Evolutionary conservation across 106 monocot genomes (phyloP), one percentile per base, ranked within the genome.

Genomic region (Apostasia shenzhenica): DNA sequence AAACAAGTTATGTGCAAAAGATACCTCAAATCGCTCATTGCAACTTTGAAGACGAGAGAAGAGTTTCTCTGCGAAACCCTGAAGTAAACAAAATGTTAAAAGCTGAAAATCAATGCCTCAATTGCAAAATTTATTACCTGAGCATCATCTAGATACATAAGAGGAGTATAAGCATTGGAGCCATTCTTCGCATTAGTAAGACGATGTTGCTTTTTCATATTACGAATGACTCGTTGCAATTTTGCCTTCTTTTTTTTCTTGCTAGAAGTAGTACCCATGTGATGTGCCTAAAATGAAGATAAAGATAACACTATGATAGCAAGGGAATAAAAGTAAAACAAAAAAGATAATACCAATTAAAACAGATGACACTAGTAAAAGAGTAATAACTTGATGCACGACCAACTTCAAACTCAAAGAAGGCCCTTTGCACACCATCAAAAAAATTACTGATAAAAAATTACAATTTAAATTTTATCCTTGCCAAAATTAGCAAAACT

Each of bases 201-300:
- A 0, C 89, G 76, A 55, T 97, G 86, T 53, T 92, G 97, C 56
- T 72, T 84, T 85, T 92, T 92, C 86, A 97, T 89, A 63, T 82
- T 90, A 47, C 89, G 92, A 43, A 81, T 63, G 3, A 80, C 89
- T 75, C 97, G 89, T 67, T 97, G 86, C 72, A 97, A 61, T 76
- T 97, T 97, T 74, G 97, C 97, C 63, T 92, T 89, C 83, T 97
- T 97, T 80, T 97, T 97, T 84, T 92, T 92, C 85, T 97, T 97
- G 72, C 89, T 97, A 48, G 97, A 75, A 66, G 62, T 44, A 45
- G 97, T 97, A 56, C 97, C 97, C 71, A 89, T 97, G 49, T 87
- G 76, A 67, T 87, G 67, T 66, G 97, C 92, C 97, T 97, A 41
- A 7, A 76, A 57, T 13, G n/a, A 70, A 70, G 1, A 74, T 54